phyloP scores from a whole-genome alignment of 2,329 filamentous ascomycete species.

The Fusarium sp. region DNA sequence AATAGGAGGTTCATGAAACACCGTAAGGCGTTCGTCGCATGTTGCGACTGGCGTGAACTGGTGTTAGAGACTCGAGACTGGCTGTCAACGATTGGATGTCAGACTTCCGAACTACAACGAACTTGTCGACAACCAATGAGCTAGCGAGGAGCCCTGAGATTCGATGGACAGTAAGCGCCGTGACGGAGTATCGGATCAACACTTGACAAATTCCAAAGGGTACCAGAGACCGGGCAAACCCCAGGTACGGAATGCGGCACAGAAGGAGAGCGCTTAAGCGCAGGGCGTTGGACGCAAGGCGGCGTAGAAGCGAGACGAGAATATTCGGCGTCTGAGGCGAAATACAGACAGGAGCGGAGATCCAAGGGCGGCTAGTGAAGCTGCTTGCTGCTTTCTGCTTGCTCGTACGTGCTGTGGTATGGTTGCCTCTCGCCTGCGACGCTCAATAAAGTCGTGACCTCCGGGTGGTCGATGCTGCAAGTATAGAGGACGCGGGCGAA shows the following conservation, averaged over 20 bases:
- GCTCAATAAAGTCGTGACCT: slow-evolving; percentile 30
- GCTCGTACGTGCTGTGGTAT: background rate
- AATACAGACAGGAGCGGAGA: slow-evolving; percentile 20
- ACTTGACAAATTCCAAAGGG: slow-evolving; percentile 35
- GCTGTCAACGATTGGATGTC: slow-evolving; percentile 32
- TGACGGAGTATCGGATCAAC: slow-evolving; percentile 19
- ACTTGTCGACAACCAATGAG: slow-evolving; percentile 37
- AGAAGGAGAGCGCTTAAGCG: slow-evolving; percentile 35
- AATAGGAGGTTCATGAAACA: slow-evolving; percentile 44
- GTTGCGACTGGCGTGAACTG: slow-evolving; percentile 39
- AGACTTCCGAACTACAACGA: slow-evolving; percentile 35
- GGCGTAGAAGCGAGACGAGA: slow-evolving; percentile 18
- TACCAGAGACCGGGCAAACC: slow-evolving; percentile 24
- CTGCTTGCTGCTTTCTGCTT: slow-evolving; percentile 26
- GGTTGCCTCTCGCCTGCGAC: slow-evolving; percentile 22
- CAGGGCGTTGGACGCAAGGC: slow-evolving; percentile 20
- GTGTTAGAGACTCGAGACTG: slow-evolving; percentile 25
- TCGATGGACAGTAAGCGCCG: slow-evolving; percentile 42
- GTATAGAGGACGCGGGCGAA: slow-evolving; percentile 9
- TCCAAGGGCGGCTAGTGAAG: slow-evolving; percentile 31
- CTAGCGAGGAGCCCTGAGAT: slow-evolving; percentile 14
- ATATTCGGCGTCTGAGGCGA: slow-evolving; percentile 22
- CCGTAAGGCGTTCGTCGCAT: slow-evolving; percentile 40
- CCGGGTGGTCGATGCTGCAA: slow-evolving; percentile 35
- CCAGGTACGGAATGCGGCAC: slow-evolving; percentile 39